Percentiles rank a stretch among this genome's conserved stretches.
Evolutionary conservation across 2,329 filamentous ascomycete species (phyloP).

Genomic region (Alternaria sp.): DNA sequence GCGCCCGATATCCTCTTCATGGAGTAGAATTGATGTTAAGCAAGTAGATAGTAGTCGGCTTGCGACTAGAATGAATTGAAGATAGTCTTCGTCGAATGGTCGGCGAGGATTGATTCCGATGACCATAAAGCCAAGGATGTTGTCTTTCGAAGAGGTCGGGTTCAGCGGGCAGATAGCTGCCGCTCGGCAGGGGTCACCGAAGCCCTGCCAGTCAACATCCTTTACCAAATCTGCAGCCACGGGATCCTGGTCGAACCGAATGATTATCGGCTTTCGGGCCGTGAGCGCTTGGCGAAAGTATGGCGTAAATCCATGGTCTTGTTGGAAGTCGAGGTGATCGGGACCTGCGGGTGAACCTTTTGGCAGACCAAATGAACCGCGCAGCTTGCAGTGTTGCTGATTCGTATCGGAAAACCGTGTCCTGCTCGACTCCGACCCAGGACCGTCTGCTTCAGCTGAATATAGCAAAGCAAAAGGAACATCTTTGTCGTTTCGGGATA

Average conservation of each 20-base stretch:
- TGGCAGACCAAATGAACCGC: constrained; percentile 34
- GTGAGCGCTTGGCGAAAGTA: constrained; percentile 44
- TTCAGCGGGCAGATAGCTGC: constrained; percentile 51
- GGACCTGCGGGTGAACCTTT: constrained; percentile 35
- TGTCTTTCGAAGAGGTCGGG: constrained; percentile 43
- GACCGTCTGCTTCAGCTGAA: constrained; percentile 27
- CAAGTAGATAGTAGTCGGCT: constrained; percentile 51
- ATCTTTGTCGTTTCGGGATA: constrained; percentile 72
- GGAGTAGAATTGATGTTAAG: constrained; percentile 51
- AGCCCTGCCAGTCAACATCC: constrained; percentile 45
- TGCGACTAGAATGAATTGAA: constrained; percentile 49
- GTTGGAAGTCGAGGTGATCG: constrained; percentile 30
- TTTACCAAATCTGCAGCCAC: constrained; percentile 37
- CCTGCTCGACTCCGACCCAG: constrained; percentile 16
- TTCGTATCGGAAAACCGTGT: constrained; percentile 17
- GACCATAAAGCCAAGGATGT: constrained; percentile 53
- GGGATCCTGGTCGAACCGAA: constrained; percentile 44
- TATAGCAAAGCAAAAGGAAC: constrained; percentile 41
- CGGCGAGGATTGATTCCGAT: constrained; percentile 52
- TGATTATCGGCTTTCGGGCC: constrained; percentile 35
- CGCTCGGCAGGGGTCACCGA: constrained; percentile 45
- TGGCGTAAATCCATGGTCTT: constrained; percentile 29
- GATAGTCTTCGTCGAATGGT: constrained; percentile 53
- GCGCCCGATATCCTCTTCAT: constrained; percentile 51
- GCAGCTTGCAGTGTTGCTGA: constrained; percentile 31